Evolutionary conservation across 441 rosid species (phyloP).

Genomic region (Pelargonium exstipulatum): DNA sequence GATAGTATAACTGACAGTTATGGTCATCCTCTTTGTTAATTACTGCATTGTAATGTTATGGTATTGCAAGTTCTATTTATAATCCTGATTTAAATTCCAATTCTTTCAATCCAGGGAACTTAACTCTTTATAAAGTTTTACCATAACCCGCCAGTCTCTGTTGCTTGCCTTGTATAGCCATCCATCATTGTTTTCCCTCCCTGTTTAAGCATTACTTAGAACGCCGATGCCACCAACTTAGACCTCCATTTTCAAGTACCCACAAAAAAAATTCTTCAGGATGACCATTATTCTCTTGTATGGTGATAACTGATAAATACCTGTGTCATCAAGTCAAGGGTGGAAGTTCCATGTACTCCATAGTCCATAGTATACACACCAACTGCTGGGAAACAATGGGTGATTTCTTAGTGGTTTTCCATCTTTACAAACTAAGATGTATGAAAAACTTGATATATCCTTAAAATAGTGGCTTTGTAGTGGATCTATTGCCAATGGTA

Average conservation of each 20-base stretch:
- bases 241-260: not conserved
- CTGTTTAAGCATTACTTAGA: not conserved
- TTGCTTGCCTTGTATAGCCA: not conserved
- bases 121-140: not conserved
- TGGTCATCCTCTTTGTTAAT: not conserved
- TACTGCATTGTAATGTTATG: not conserved
- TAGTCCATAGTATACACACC: not conserved
- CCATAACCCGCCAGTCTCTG: not conserved
- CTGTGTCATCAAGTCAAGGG: not conserved
- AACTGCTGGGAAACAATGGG: not conserved
- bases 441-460: no score
- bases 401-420: not conserved
- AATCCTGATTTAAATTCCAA: not conserved
- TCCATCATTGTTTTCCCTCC: not conserved
- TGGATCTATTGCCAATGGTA: not conserved
- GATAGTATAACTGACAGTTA: no score
- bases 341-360: no score
- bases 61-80: not conserved
- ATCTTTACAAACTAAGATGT: no score
- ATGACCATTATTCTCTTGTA: not conserved
- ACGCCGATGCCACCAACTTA: not conserved
- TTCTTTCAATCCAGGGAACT: not conserved
- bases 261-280: not conserved
- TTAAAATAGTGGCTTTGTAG: no score
- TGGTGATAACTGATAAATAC: not conserved